These are phyloP conservation scores for Fomitopsis pulvina DNA, from an alignment of 768 basidiomycete genomes.

Conservation along the genomic window DNA sequence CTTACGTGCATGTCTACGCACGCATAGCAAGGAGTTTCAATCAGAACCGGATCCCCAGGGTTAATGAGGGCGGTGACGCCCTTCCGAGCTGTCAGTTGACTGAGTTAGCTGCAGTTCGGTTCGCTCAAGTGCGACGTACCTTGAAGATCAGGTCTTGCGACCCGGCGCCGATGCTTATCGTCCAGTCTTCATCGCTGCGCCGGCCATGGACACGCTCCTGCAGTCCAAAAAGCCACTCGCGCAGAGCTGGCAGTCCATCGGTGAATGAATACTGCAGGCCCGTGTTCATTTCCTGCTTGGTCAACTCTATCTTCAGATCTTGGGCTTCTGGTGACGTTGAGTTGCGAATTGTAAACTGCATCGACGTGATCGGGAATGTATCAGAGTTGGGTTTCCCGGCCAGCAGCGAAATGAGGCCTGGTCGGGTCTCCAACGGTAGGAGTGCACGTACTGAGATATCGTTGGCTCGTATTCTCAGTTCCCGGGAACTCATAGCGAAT, in stretches of 20 bases:
- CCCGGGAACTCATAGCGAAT: constrained; percentile 2
- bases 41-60: constrained; percentile 72
- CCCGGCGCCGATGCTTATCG: constrained; percentile 70
- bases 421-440: constrained; percentile 71
- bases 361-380: constrained; percentile 87
- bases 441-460: constrained; percentile 45
- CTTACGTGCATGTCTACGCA: constrained; percentile 20
- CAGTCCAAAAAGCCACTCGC: constrained; percentile 64
- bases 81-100: constrained; percentile 30
- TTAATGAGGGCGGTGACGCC: constrained; percentile 66
- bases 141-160: constrained; percentile 89
- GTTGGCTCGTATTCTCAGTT: not conserved
- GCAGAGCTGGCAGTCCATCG: constrained; percentile 55
- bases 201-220: constrained; percentile 69
- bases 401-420: constrained; percentile 74
- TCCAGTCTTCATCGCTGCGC: constrained; percentile 56
- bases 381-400: constrained; percentile 88
- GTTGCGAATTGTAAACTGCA: constrained; percentile 54
- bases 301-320: constrained; percentile 47
- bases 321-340: constrained; percentile 37
- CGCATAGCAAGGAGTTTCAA: constrained; percentile 82
- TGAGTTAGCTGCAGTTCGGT: not conserved
- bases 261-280: constrained; percentile 79
- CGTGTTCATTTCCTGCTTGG: constrained; percentile 50
- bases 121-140: constrained; percentile 32